Evolutionary conservation across 768 basidiomycete species (phyloP).

Genomic region (Rhizopogon vinicolor): DNA sequence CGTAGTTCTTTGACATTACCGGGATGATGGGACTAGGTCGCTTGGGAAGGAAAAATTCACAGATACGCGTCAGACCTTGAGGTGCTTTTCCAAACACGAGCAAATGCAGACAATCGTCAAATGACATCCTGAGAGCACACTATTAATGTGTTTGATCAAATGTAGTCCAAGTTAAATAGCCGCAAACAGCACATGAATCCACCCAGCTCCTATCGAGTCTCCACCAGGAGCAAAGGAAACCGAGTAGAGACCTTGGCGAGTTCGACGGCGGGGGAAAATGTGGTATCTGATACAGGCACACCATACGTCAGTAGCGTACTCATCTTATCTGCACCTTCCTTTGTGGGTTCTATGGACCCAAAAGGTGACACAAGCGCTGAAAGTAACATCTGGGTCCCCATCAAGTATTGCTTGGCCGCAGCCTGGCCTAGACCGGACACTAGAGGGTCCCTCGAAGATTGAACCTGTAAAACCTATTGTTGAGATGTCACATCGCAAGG

Average conservation of each 20-base stretch:
- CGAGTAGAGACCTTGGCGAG: conserved; percentile 68
- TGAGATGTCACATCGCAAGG: background rate
- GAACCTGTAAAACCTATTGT: conserved; percentile 9
- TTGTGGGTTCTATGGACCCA: conserved; percentile 12
- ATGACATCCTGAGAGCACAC: background rate
- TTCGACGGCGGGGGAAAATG: conserved; percentile 55
- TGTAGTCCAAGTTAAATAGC: background rate
- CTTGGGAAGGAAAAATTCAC: background rate
- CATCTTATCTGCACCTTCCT: conserved; percentile 32
- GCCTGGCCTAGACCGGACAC: conserved; percentile 20
- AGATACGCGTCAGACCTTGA: background rate
- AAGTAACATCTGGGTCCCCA: conserved; percentile 58
- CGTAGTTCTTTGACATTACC: background rate
- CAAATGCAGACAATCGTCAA: background rate
- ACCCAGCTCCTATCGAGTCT: conserved; percentile 21
- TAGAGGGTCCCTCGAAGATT: background rate
- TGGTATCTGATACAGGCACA: conserved; percentile 45
- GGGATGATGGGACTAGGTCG: background rate
- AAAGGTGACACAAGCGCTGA: conserved; percentile 48
- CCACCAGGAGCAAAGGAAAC: conserved; percentile 71
- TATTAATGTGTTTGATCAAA: background rate
- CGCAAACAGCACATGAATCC: conserved; percentile 7
- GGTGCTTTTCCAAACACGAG: background rate
- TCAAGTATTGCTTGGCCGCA: conserved; percentile 40
- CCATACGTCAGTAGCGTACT: conserved; percentile 49